phyloP scores from a whole-genome alignment of 2,329 filamentous ascomycete genomes.

The Fusarium compactum region DNA sequence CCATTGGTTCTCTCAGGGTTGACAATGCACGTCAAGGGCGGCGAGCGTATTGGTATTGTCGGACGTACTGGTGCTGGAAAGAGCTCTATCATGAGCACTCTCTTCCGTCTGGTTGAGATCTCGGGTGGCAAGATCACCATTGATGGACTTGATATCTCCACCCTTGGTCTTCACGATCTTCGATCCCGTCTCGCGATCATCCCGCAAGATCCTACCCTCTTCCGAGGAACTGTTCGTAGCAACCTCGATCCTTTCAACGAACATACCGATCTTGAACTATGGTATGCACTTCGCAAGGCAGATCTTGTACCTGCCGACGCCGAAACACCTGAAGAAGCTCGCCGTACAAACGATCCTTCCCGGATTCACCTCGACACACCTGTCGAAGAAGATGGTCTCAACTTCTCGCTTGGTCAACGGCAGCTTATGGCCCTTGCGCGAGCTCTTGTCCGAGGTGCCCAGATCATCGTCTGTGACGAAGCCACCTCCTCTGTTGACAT shows the following conservation, averaged over 20 bases:
- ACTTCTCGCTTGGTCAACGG: constrained; percentile 94
- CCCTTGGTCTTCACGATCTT: constrained; percentile 79
- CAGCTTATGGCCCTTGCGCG: constrained; percentile 95
- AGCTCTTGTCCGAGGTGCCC: constrained; percentile 86
- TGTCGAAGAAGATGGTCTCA: constrained; percentile 94
- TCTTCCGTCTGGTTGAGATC: constrained; percentile 81
- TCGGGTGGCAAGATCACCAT: constrained; percentile 72
- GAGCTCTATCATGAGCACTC: constrained; percentile 83
- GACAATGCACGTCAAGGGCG: constrained; percentile 77
- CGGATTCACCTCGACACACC: constrained; percentile 85
- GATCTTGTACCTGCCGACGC: constrained; percentile 73
- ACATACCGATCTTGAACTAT: constrained; percentile 81
- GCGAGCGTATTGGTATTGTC: constrained; percentile 84
- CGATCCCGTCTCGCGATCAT: constrained; percentile 84
- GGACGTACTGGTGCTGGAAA: constrained; percentile 87
- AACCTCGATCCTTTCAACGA: constrained; percentile 87
- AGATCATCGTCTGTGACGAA: constrained; percentile 97
- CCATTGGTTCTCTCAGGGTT: constrained; percentile 80
- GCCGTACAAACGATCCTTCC: constrained; percentile 71
- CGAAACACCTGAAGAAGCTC: constrained; percentile 75
- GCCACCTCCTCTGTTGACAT: constrained; percentile 94
- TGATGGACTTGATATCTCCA: constrained; percentile 77
- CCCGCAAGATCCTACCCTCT: constrained; percentile 85
- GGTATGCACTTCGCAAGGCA: constrained; percentile 81
- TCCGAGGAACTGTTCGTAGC: constrained; percentile 81